Evolutionary conservation across 345 rosid species (phyloP), one percentile per base, ranked within the genome.

Genomic region (Lepidium didymum): DNA sequence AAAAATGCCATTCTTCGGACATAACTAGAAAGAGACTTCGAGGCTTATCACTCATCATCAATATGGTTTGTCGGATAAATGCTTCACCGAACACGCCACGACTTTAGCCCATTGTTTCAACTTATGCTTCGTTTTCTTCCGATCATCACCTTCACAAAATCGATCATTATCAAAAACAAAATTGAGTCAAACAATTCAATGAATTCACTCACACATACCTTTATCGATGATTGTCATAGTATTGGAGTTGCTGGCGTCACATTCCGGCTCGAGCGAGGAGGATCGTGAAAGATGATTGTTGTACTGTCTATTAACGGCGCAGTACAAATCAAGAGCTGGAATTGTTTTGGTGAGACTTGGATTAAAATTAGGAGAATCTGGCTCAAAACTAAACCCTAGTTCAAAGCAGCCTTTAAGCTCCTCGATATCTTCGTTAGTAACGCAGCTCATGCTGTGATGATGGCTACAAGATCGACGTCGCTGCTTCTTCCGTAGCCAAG

Each of bases 51-150:
- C 5, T 29, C 0, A 35, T 56, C 61, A 35, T 56, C 50, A 64
- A 47, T 58, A 78, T 25, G 71, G 75, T 42, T 70, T 74, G 8
- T 83, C 77, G 0, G 83, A 60, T 59, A 45, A 33, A 46, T 86
- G 93, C 15, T 73, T 62, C 42, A 83, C 88, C 11, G 90, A 84
- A 51, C 87, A 87, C 0, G 88, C 98, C 0, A 92, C 98, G 45
- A 85, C 77, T 68, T 75, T 82, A 6, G 98, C 98, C 98, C 98
- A 92, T 52, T 86, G 92, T 77, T 66, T 84, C 83, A 92, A n/a
- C 75, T 74, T 92, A 67, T 60, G 65, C 86, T 92, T 89, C 70
- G 85, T 84, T 49, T 33, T 80, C 81, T 75, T 84, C 19, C 80
- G 79, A 74, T 81, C 95, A 41, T 87, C 88, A 61, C 77, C 98